These are phyloP conservation scores for Golubevia pallescens DNA, from an alignment of 1,284 basidiomycete species.

Conservation along the genomic window DNA sequence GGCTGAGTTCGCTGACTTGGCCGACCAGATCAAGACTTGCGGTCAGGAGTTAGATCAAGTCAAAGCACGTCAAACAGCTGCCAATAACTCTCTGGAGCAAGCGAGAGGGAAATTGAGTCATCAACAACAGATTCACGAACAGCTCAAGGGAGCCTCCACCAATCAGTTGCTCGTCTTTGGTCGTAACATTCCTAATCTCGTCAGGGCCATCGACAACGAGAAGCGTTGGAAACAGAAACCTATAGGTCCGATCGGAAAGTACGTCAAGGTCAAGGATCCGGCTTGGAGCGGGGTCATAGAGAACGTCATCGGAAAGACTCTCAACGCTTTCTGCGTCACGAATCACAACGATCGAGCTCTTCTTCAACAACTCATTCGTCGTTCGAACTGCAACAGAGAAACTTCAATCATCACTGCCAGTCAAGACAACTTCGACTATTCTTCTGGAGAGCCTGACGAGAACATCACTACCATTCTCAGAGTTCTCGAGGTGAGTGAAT, in stretches of 20 bases:
- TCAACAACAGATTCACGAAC: conserved; percentile 4
- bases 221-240: conserved; percentile 37
- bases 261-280: conserved; percentile 47
- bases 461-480: conserved; percentile 52
- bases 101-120: conserved; percentile 27
- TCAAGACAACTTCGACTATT: conserved; percentile 50
- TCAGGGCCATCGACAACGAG: conserved; percentile 43
- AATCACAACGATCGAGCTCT: conserved; percentile 41
- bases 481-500: conserved; percentile 33
- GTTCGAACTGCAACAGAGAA: neutral
- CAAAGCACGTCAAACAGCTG: conserved; percentile 28
- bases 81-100: conserved; percentile 72
- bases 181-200: conserved; percentile 37
- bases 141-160: conserved; percentile 14
- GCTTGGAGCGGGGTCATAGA: conserved; percentile 53
- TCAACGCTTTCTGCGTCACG: conserved; percentile 59
- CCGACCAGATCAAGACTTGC: conserved; percentile 42
- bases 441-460: conserved; percentile 43
- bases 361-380: conserved; percentile 18
- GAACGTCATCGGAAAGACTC: conserved; percentile 52
- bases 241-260: conserved; percentile 52
- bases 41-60: conserved; percentile 31
- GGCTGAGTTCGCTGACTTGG: conserved; percentile 39
- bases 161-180: conserved; percentile 49
- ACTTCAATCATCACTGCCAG: conserved; percentile 41